Base-by-base conservation (phyloP, 192 early-diverging fungal species). In the Coemansia sp. region DNA sequence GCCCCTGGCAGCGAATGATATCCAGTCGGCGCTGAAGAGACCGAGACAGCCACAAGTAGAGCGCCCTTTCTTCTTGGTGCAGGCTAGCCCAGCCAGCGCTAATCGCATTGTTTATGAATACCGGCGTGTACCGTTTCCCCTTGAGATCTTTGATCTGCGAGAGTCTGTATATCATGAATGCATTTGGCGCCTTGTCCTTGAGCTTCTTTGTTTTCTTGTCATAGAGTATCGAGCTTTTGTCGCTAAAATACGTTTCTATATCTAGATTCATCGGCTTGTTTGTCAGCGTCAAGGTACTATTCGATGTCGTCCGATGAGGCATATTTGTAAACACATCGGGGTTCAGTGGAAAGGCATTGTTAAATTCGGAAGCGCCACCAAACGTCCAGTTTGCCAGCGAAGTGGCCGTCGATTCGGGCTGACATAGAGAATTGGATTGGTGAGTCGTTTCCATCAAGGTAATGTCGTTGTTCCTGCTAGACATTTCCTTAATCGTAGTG, bases 131-230 rank as follows among this genome's bases (percentile, higher is more conserved):
- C 14, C 52, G 13, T 0, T 50, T 62, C 28, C 58, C 58, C 58
- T 74, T 74, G 23, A 64, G 28, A 6, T 35, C 18, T 35, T 68
- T 68, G 13, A 74, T 61, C 24, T 58, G 42, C 20, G 46, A 34
- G 9, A 68, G 29, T 1, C 65, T 55, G 23, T 48, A 74, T 14
- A 74, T 45, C 71, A 74, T 74, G 50, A 55, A 74, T 14, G 71
- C 24, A 45, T 74, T 74, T 24, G 61, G 66, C 0, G 66, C 65
- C 30, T 36, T 47, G 5, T 48, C 62, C 29, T 68, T 63, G 28
- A 48, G 35, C 11, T 57, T 60, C 4, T 60, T 36, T 16, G 39
- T 63, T 0, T 3, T 5, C 27, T 62, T 73, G 20, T 55, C 16
- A 32, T 39, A 60, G 14, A 73, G 16, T n/a, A 57, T 3, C 48